These are phyloP conservation scores for Ceriops zippeliana DNA, from an alignment of 345 rosid species.

Conservation along the genomic window DNA sequence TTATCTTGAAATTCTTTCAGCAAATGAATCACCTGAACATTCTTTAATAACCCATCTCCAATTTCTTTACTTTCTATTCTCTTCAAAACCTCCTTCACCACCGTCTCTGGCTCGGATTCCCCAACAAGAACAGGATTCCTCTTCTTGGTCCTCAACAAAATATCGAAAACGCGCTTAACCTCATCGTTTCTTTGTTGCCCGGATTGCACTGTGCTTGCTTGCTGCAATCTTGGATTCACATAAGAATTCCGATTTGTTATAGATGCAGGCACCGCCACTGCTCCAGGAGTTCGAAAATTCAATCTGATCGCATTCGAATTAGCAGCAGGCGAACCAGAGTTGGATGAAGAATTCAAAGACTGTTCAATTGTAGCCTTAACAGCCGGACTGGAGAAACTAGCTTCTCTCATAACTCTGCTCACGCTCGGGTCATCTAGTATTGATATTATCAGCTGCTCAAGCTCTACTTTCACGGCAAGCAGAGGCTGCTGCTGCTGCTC, in stretches of 20 bases:
- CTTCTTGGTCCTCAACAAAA: constrained; percentile 56
- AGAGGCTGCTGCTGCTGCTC: constrained; percentile 98
- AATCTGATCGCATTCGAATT: constrained; percentile 46
- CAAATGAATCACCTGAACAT: constrained; percentile 53
- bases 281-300: constrained; percentile 50
- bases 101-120: constrained; percentile 63
- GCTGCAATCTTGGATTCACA: constrained; percentile 76
- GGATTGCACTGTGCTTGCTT: constrained; percentile 29
- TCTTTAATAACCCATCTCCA: constrained; percentile 49
- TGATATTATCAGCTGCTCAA: constrained; percentile 90
- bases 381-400: constrained; percentile 94
- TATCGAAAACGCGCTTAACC: constrained; percentile 57
- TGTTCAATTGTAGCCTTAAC: constrained; percentile 91
- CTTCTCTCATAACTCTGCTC: constrained; percentile 96
- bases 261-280: constrained; percentile 15
- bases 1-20: constrained; percentile 57
- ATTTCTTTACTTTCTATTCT: constrained; percentile 68
- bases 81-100: constrained; percentile 60
- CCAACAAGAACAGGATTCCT: constrained; percentile 91
- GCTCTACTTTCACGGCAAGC: constrained; percentile 92
- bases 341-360: constrained; percentile 46
- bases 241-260: constrained; percentile 54
- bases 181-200: constrained; percentile 61
- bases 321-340: constrained; percentile 25
- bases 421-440: constrained; percentile 98